phyloP scores from a whole-genome alignment of 2,329 filamentous ascomycete species.

The Talaromyces marneffei region DNA sequence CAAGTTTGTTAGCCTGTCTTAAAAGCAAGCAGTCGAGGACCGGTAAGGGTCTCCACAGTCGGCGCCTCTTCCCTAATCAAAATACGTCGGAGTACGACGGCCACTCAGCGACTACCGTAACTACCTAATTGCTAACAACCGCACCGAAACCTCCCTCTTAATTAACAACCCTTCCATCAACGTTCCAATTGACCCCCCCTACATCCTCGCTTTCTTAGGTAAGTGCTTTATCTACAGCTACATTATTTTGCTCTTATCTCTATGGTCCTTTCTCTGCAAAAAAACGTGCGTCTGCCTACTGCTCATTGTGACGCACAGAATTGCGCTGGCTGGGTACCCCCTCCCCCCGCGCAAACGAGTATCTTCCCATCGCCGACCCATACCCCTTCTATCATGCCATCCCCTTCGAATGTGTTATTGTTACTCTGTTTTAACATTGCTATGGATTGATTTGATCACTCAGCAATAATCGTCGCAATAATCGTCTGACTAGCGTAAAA shows the following conservation, averaged over 20 bases:
- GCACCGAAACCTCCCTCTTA: background rate
- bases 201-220: background rate
- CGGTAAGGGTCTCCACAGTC: background rate
- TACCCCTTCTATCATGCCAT: background rate
- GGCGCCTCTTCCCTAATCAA: background rate
- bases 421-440: background rate
- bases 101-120: background rate
- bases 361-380: slow-evolving; percentile 1
- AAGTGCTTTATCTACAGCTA: background rate
- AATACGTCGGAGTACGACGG: background rate
- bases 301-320: background rate
- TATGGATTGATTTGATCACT: too few species aligned
- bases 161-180: background rate
- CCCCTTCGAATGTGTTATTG: background rate
- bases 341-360: slow-evolving; percentile 9
- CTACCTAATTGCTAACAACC: background rate
- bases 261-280: background rate
- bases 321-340: slow-evolving; percentile 1
- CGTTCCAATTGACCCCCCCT: background rate
- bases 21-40: too few species aligned
- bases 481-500: background rate
- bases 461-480: background rate
- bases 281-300: background rate
- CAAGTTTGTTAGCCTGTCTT: background rate
- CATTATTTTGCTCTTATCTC: background rate